Evolutionary conservation across 345 rosid genomes (phyloP), one percentile per base, ranked within the genome.

Genomic region (Brassica carinata): DNA sequence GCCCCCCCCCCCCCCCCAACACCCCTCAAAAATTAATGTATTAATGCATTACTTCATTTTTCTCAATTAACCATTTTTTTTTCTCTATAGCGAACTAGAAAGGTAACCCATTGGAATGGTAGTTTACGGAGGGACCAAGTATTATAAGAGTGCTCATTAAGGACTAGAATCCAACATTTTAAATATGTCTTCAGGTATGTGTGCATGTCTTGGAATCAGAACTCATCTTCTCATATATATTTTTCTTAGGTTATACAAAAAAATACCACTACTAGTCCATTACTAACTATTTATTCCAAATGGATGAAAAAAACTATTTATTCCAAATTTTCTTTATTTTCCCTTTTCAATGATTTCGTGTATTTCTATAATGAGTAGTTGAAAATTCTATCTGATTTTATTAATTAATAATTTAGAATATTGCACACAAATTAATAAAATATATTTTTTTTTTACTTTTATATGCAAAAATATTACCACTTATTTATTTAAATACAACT

Each of bases 111-210:
- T 38, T 18, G 66, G 13, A 38, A 40, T 40, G 10, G 29, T 62
- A 73, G 61, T 43, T 73, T 40, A 51, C 13, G 27, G 31, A 27
- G 69, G 40, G 29, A 73, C 30, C 30, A 43, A 45, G 18, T 13
- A 43, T 61, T 17, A 61, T 14, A 72, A 61, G 0, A 17, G 6
- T 59, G 15, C 6, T 62, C 5, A 61, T 26, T 26, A 62, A 62
- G 62, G 77, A 74, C 70, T 73, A 62, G 5, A 62, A 5, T 40
- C 43, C 58, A 18, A 36, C 67, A 36, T 26, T 38, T 23, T 27
- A 64, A 10, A 5, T 34, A 38, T n/a, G 15, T 27, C 57, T 73
- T 40, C 29, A 43, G 30, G 29, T 74, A 43, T 63, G 27, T 63
- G 27, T 40, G 51, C 48, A 74, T 48, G 57, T 48, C 57, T 48